Evolutionary conservation across 352 stramenopile genomes (phyloP).

Genomic region (Phytophthora megakarya): DNA sequence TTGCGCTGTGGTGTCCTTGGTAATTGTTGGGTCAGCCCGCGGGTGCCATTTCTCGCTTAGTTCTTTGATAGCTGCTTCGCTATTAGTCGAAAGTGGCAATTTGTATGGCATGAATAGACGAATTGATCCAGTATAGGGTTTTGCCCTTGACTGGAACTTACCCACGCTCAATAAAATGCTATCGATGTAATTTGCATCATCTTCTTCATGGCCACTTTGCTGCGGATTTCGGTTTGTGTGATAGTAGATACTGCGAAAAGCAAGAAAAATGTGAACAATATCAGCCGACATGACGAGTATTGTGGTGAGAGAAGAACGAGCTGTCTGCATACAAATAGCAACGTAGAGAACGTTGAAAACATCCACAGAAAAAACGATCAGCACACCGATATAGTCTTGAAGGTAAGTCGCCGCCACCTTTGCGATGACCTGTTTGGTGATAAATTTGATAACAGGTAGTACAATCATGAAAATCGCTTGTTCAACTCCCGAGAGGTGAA

Average conservation of each 20-base stretch:
- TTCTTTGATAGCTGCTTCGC: neutral
- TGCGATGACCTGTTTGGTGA: conserved; percentile 33
- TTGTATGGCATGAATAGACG: conserved; percentile 12
- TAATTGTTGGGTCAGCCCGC: neutral
- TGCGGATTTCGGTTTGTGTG: neutral
- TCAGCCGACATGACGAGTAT: conserved; percentile 18
- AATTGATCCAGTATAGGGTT: conserved; percentile 15
- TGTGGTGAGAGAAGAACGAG: conserved; percentile 25
- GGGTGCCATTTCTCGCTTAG: conserved; percentile 1
- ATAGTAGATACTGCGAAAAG: conserved; percentile 20
- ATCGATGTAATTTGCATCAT: neutral
- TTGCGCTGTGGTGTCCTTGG: neutral
- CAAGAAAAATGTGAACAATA: conserved; percentile 14
- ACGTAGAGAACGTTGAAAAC: conserved; percentile 45
- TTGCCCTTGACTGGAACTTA: conserved; percentile 1
- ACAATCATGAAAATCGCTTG: conserved; percentile 25
- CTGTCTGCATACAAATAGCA: conserved; percentile 42
- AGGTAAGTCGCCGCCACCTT: conserved; percentile 14
- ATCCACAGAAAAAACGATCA: conserved; percentile 37
- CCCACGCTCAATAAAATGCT: neutral
- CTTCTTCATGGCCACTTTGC: neutral
- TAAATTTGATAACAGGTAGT: conserved; percentile 33
- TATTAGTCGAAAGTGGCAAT: conserved; percentile 10
- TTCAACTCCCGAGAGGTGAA: conserved; percentile 3
- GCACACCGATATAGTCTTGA: conserved; percentile 28